phyloP scores from a whole-genome alignment of 1,284 basidiomycete genomes.

The Cutaneotrichosporon daszewskae region DNA sequence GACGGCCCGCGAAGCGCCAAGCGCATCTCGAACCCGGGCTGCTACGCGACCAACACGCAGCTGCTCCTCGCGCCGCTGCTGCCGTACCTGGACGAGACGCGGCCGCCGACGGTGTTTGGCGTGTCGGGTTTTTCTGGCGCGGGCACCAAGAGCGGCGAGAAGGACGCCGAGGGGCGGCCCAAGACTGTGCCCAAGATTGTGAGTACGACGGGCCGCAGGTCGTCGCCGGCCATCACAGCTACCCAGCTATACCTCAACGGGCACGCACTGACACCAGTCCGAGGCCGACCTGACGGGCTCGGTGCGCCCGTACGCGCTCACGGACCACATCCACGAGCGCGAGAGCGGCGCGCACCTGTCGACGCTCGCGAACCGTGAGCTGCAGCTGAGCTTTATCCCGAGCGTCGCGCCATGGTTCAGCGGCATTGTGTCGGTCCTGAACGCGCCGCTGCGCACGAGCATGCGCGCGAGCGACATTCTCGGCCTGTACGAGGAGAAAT shows the following conservation, averaged over 20 bases:
- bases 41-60: conserved; percentile 91
- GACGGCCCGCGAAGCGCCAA: conserved; percentile 62
- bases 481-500: conserved; percentile 71
- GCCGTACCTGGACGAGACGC: conserved; percentile 58
- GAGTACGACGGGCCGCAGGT: no score
- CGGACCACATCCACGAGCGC: conserved; percentile 97
- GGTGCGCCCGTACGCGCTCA: conserved; percentile 79
- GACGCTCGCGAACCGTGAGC: conserved; percentile 50
- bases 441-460: conserved; percentile 65
- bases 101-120: conserved; percentile 84
- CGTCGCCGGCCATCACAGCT: no score
- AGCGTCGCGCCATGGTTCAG: conserved; percentile 91
- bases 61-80: conserved; percentile 86
- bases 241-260: no score
- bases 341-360: conserved; percentile 82
- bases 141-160: conserved; percentile 68
- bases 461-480: conserved; percentile 67
- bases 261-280: conserved; percentile 31
- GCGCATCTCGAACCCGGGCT: conserved; percentile 93
- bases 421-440: conserved; percentile 83
- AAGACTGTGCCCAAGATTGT: conserved; percentile 76
- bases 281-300: conserved; percentile 69
- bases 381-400: conserved; percentile 82
- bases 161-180: conserved; percentile 61
- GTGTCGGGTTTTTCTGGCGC: conserved; percentile 92